These are phyloP conservation scores for Phaffia tasmanica DNA, from an alignment of 768 basidiomycete species.

Conservation along the genomic window DNA sequence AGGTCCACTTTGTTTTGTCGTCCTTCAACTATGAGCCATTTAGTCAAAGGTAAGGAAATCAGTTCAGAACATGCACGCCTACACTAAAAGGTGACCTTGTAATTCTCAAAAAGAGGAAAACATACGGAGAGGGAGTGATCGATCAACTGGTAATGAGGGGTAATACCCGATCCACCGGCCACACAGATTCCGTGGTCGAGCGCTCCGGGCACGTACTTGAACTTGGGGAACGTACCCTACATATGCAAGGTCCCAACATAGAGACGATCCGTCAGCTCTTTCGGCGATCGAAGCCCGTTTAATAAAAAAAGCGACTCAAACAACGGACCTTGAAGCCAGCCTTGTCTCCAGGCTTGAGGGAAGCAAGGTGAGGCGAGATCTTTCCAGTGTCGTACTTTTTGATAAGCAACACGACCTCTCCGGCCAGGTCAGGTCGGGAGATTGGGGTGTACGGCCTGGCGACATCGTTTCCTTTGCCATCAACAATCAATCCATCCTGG, in stretches of 20 bases:
- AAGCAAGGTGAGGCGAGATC: conserved; percentile 69
- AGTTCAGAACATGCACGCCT: not conserved
- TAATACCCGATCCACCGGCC: conserved; percentile 85
- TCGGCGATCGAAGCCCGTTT: not conserved
- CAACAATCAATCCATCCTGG: conserved; percentile 48
- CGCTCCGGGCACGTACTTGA: conserved; percentile 53
- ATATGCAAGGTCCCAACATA: not conserved
- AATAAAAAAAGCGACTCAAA: not conserved
- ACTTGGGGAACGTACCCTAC: conserved; percentile 61
- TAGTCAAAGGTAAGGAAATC: conserved; percentile 26
- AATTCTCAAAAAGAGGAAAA: not conserved
- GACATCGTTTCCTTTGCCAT: conserved; percentile 68
- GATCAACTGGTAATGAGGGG: conserved; percentile 46
- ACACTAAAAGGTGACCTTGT: not conserved
- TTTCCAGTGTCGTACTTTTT: conserved; percentile 65
- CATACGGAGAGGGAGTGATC: conserved; percentile 23
- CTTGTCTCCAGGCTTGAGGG: conserved; percentile 66
- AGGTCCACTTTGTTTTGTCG: conserved; percentile 90
- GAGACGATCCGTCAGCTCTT: not conserved
- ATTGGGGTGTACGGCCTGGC: conserved; percentile 82
- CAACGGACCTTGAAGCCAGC: conserved; percentile 65
- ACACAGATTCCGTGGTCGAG: conserved; percentile 55
- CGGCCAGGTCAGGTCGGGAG: conserved; percentile 60
- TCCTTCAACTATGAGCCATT: conserved; percentile 40
- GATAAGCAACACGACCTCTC: conserved; percentile 67